phyloP scores from a whole-genome alignment of 129 eudicot genomes.

The Cynara cardunculus region DNA sequence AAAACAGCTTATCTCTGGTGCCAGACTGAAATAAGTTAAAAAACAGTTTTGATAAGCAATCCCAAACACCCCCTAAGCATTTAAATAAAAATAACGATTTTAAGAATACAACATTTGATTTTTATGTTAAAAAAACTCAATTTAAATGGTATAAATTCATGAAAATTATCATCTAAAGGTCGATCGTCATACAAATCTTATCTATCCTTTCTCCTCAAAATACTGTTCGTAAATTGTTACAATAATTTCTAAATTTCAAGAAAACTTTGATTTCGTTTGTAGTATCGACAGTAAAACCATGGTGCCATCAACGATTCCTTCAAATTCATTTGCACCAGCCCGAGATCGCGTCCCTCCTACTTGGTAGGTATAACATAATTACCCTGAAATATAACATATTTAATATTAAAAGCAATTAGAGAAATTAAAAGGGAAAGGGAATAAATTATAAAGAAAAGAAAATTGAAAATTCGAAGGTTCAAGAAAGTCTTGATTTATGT shows the following conservation, averaged over 20 bases:
- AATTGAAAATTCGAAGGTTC: not conserved
- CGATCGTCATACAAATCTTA: not conserved
- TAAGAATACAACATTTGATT: not conserved
- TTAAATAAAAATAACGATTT: no score
- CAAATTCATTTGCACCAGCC: not conserved
- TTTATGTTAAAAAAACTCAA: not conserved
- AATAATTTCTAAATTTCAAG: not conserved
- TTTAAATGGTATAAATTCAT: not conserved
- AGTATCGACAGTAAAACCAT: not conserved
- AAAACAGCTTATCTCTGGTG: no score
- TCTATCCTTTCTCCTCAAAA: not conserved
- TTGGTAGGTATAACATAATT: not conserved
- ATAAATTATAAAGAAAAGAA: not conserved
- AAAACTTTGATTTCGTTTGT: not conserved
- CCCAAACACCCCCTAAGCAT: no score
- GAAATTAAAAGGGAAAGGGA: not conserved
- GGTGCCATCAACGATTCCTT: not conserved
- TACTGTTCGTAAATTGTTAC: not conserved
- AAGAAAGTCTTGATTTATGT: not conserved
- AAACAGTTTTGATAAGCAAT: no score
- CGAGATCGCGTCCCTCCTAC: not conserved
- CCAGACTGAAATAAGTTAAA: no score
- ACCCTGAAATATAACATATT: slow-evolving; percentile 16
- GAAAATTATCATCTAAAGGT: not conserved
- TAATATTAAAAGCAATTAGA: not conserved